These are phyloP conservation scores for Miamiensis avidus DNA, from an alignment of 169 alveolate genomes.

Conservation along the genomic window DNA sequence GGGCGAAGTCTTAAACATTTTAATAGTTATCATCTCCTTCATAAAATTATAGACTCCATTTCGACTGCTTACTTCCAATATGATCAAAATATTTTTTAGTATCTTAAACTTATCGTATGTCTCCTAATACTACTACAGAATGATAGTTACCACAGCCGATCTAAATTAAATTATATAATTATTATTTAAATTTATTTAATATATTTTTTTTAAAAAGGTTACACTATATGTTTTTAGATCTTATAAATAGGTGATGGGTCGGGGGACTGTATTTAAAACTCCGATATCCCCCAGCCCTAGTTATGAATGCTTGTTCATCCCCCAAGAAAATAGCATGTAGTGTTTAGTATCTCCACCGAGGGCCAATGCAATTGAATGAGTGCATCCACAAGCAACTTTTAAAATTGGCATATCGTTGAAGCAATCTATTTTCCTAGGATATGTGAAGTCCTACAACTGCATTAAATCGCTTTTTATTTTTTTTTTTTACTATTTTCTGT, in stretches of 20 bases:
- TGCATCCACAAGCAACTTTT: slow-evolving; percentile 55
- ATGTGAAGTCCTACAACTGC: neutral
- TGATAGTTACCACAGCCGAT: neutral
- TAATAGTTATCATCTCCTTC: neutral
- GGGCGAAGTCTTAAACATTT: neutral
- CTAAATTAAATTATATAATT: neutral
- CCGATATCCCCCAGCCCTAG: slow-evolving; percentile 58
- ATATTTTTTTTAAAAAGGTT: neutral
- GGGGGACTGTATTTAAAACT: slow-evolving; percentile 6
- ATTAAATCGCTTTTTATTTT: neutral
- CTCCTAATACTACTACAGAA: neutral
- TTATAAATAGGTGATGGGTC: slow-evolving; percentile 24
- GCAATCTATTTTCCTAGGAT: slow-evolving; percentile 21
- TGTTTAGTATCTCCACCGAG: slow-evolving; percentile 49
- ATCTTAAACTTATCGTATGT: neutral
- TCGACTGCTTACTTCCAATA: neutral
- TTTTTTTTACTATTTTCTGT: no score
- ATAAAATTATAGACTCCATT: slow-evolving; percentile 4
- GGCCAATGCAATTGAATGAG: slow-evolving; percentile 60
- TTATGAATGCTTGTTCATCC: slow-evolving; percentile 56
- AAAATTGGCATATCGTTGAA: slow-evolving; percentile 20
- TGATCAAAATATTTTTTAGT: neutral
- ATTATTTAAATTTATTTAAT: no score
- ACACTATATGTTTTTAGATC: slow-evolving; percentile 17
- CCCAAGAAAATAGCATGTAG: slow-evolving; percentile 72